phyloP scores from a whole-genome alignment of 345 rosid species.

The Pelargonium nanum region DNA sequence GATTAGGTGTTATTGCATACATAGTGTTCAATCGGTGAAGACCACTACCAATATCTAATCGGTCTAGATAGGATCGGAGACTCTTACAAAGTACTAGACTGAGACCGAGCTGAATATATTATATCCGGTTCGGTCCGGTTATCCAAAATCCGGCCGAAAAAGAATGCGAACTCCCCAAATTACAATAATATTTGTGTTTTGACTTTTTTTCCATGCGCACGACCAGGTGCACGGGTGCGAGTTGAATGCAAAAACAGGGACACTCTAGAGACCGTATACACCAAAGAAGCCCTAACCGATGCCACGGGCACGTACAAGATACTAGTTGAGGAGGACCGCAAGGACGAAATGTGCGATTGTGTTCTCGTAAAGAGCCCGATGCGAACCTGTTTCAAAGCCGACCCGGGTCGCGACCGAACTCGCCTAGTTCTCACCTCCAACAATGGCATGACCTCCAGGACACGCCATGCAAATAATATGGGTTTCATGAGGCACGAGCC shows the following conservation, averaged over 20 bases:
- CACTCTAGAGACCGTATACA: constrained; percentile 18
- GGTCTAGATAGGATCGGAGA: too few relatives aligned
- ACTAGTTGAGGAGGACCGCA: constrained; percentile 39
- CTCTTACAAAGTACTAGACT: too few relatives aligned
- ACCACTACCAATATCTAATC: too few relatives aligned
- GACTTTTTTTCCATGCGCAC: too few relatives aligned
- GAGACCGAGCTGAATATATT: too few relatives aligned
- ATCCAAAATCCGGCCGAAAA: too few relatives aligned
- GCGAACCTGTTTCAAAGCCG: constrained; percentile 19
- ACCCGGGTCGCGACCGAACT: constrained; percentile 38
- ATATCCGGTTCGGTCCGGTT: too few relatives aligned
- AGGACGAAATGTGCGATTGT: constrained; percentile 41
- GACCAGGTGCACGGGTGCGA: constrained; percentile 44
- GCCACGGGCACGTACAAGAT: constrained; percentile 33
- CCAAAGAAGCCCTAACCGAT: constrained; percentile 27
- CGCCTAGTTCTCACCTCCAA: constrained; percentile 46
- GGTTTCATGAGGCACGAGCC: constrained; percentile 41
- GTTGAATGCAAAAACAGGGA: constrained; percentile 43
- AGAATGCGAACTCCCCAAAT: too few relatives aligned
- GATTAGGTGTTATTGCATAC: too few relatives aligned
- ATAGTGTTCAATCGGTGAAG: too few relatives aligned
- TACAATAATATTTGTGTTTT: not conserved
- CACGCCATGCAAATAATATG: constrained; percentile 50
- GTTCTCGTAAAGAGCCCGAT: constrained; percentile 43
- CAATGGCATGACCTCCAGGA: constrained; percentile 47